Percentiles rank a stretch among this genome's conserved stretches.
Evolutionary conservation across 805 yeast species (phyloP).

Genomic region (Starmerella asiatica): DNA sequence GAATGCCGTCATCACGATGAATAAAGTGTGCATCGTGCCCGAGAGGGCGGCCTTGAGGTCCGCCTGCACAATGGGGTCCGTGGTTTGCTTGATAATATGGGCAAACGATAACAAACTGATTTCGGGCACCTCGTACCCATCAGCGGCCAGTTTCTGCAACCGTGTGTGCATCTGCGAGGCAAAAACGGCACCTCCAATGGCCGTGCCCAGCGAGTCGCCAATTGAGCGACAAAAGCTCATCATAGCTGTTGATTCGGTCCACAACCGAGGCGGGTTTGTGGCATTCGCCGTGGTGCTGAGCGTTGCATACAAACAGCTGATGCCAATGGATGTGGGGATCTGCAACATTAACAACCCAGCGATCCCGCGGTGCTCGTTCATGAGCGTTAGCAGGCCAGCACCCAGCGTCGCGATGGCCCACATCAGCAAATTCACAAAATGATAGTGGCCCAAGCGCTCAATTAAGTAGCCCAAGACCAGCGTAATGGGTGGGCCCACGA

Average conservation of each 20-base stretch:
- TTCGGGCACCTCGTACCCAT: constrained; percentile 14
- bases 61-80: constrained; percentile 4
- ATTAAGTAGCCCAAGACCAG: constrained; percentile 30
- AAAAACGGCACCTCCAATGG: constrained; percentile 26
- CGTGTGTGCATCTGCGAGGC: constrained; percentile 20
- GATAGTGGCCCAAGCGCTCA: constrained; percentile 31
- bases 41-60: constrained; percentile 16
- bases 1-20: constrained; percentile 16
- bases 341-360: constrained; percentile 33
- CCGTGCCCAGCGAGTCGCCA: constrained; percentile 26
- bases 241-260: constrained; percentile 25
- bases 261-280: constrained; percentile 21
- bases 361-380: constrained; percentile 28
- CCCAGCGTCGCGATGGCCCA: constrained; percentile 33
- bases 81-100: constrained; percentile 11
- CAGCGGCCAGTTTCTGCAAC: constrained; percentile 3
- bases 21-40: constrained; percentile 17
- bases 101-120: constrained; percentile 18
- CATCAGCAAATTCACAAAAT: constrained; percentile 30
- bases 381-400: constrained; percentile 31
- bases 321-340: constrained; percentile 35
- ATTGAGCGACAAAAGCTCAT: constrained; percentile 23
- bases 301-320: constrained; percentile 37
- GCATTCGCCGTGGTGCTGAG: constrained; percentile 24
- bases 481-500: constrained; percentile 31